Base-by-base conservation (phyloP, 805 yeast species). In the Metschnikowia bowlesiae region DNA sequence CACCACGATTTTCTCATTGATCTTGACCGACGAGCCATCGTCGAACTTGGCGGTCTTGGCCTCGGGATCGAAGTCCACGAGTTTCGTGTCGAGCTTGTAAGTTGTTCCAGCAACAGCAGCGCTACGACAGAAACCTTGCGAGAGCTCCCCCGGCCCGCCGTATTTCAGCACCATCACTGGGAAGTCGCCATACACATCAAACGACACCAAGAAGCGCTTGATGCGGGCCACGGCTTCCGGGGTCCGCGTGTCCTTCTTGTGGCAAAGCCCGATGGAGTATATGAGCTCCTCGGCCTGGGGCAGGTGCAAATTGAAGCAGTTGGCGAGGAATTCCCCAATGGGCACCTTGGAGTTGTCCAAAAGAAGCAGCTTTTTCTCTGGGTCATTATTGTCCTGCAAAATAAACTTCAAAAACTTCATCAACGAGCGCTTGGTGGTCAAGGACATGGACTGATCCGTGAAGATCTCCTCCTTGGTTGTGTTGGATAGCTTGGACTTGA, bases 91-190 rank as follows among this genome's bases (percentile, higher is more conserved):
- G 49, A 92, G 75, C 66, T 90, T 89, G 70, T 94, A 92, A 33
- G 95, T 89, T 48, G 97, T 86, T 48, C 98, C 98, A 16, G 94
- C 98, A 54, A 92, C 98, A 11, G 99, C 99, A 3, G 98, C 98
- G 51, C 96, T 87, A 60, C 99, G 79, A 70, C 97, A 92, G 68
- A 94, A 92, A 1, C 97, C 99, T 71, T 92, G 99, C 13, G 96
- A 84, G 29, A 92, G 74, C 69, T 92, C 99, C 47, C 98, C 97
- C 0, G 96, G 91, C 2, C 96, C 95, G 50, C 98, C 99, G 69
- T 84, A 92, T 73, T 89, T 92, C 46, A 96, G 87, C 60, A 85
- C 85, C 73, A 92, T 76, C 10, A 88, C 95, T 2, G 99, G 97
- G 76, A 94, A 92, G 55, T 83, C 86, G 11, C 99, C 99, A 67